Evolutionary conservation across 768 basidiomycete genomes (phyloP).

Genomic region (Lentinula aciculospora): DNA sequence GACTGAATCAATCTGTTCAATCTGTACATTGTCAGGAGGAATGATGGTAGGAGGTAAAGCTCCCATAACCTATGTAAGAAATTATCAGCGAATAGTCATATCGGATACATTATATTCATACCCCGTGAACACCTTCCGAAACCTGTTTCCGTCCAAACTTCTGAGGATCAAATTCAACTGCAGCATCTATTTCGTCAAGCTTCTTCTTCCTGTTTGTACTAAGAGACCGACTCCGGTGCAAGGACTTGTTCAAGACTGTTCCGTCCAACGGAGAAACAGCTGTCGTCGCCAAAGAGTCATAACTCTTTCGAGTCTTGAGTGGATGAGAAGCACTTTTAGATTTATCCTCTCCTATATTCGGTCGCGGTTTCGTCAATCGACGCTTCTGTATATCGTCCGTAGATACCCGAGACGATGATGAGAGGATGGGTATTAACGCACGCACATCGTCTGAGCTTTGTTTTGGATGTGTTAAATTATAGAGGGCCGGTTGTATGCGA

Average conservation of each 20-base stretch:
- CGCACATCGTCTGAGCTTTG: neutral
- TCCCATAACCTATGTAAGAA: neutral
- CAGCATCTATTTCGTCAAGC: neutral
- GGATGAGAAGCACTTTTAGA: conserved; percentile 19
- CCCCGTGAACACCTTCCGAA: neutral
- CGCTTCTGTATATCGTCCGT: conserved; percentile 21
- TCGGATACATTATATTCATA: neutral
- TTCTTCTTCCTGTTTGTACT: neutral
- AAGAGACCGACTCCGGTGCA: conserved; percentile 11
- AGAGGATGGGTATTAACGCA: neutral
- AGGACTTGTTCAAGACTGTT: neutral
- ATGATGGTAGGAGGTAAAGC: neutral
- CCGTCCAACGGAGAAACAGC: neutral
- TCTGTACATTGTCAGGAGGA: neutral
- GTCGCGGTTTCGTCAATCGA: conserved; percentile 29
- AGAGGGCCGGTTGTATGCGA: neutral
- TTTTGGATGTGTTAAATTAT: neutral
- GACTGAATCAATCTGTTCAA: neutral
- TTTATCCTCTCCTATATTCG: conserved; percentile 28
- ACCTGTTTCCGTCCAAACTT: conserved; percentile 13
- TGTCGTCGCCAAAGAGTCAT: conserved; percentile 3
- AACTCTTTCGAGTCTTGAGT: conserved; percentile 4
- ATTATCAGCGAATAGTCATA: neutral
- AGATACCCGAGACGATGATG: neutral
- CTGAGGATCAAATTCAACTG: conserved; percentile 15